These are phyloP conservation scores for Ailanthus altissimus DNA, from an alignment of 345 rosid genomes.

Conservation along the genomic window DNA sequence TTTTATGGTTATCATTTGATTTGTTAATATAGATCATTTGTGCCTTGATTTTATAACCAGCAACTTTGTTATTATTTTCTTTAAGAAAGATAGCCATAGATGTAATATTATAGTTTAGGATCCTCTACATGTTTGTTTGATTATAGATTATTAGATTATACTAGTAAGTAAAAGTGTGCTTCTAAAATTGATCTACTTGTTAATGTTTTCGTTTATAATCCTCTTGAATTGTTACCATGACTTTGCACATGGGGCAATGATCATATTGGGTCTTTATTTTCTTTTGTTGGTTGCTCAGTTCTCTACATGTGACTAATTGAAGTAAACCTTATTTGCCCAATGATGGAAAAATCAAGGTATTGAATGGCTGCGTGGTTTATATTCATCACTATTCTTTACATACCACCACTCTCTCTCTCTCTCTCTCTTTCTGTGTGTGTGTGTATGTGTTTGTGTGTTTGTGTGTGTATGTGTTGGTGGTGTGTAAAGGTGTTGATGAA, in stretches of 20 bases:
- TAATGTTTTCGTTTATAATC: not conserved
- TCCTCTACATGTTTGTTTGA: not conserved
- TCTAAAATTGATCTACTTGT: not conserved
- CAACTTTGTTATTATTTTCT: not conserved
- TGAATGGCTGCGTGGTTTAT: slow-evolving; percentile 14
- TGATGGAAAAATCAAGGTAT: slow-evolving; percentile 15
- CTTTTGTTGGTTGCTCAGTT: not conserved
- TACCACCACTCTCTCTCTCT: not conserved
- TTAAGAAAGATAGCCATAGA: not conserved
- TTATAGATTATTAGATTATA: not conserved
- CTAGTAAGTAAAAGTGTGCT: not conserved
- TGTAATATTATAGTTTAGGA: not conserved
- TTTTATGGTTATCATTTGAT: not conserved
- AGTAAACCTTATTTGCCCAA: not conserved
- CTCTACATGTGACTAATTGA: too few relatives aligned
- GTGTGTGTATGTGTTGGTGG: slow-evolving; percentile 3
- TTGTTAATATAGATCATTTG: not conserved
- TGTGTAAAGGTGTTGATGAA: slow-evolving; percentile 8
- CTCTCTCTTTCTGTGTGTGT: not conserved
- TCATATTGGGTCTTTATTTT: not conserved
- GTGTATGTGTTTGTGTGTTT: not conserved
- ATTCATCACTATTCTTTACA: slow-evolving; percentile 7
- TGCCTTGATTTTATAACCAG: not conserved
- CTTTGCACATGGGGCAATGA: not conserved
- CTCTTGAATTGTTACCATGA: not conserved